Conservation (phyloP, 208 protist species). For the Trypanosoma vivax region DNA sequence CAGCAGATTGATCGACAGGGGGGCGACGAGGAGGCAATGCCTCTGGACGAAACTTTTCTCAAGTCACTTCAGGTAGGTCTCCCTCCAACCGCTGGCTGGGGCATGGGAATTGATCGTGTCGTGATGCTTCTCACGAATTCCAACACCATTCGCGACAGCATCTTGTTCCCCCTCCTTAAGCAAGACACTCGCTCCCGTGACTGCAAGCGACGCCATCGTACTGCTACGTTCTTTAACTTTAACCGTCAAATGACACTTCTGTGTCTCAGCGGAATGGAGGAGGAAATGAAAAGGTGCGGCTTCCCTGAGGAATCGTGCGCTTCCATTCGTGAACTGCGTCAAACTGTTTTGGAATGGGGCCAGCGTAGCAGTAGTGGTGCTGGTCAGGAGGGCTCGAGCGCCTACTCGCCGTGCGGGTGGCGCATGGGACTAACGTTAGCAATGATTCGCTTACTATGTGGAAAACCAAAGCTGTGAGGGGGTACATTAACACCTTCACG, state of each 20-base stretch:
- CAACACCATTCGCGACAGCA: conserved; percentile 75
- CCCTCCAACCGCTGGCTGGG: conserved; percentile 93
- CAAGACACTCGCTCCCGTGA: conserved; percentile 69
- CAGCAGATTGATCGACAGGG: conserved; percentile 79
- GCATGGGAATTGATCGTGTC: conserved; percentile 94
- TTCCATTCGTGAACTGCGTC: conserved; percentile 54
- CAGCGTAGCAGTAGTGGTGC: neutral
- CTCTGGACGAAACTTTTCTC: conserved; percentile 90
- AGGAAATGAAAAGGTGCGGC: conserved; percentile 58
- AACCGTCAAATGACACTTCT: conserved; percentile 80
- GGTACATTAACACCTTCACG: too few species aligned
- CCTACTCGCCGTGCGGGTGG: conserved; percentile 27
- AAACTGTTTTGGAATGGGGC: conserved; percentile 40
- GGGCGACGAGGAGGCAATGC: conserved; percentile 92
- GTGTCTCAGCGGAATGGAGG: conserved; percentile 68
- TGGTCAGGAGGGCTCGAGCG: conserved; percentile 5
- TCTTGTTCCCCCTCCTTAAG: conserved; percentile 85
- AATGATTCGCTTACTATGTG: conserved; percentile 65
- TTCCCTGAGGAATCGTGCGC: conserved; percentile 40
- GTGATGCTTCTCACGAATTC: conserved; percentile 91
- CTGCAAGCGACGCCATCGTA: conserved; percentile 57
- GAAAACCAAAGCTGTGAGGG: conserved; percentile 12
- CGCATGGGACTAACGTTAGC: conserved; percentile 55
- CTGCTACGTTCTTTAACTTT: conserved; percentile 78
- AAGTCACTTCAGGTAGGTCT: conserved; percentile 93